Percentiles rank a stretch among this genome's conserved stretches.
Conservation (phyloP, 73 alveolate species). For the Durusdinium trenchii region DNA sequence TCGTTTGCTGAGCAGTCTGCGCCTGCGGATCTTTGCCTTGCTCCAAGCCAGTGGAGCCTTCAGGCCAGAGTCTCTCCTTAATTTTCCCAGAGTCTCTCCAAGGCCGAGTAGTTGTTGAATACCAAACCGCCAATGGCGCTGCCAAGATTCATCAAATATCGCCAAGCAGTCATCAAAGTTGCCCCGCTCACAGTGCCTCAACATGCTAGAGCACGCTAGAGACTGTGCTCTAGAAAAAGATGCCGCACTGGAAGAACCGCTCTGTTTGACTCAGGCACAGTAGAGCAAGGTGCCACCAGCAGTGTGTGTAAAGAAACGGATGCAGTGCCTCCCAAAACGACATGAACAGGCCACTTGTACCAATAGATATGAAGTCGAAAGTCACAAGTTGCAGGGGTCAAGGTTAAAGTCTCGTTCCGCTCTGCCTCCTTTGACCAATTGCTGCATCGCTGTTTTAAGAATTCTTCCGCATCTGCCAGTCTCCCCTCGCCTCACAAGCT, state of each 20-base stretch:
- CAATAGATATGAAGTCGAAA: too few relatives aligned
- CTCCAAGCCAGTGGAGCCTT: slow-evolving; percentile 68
- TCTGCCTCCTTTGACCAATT: slow-evolving; percentile 87
- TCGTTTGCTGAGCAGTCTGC: not conserved
- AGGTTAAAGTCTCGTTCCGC: too few relatives aligned
- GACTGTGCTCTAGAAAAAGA: not conserved
- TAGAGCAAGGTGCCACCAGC: slow-evolving; percentile 93
- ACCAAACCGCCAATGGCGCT: not conserved
- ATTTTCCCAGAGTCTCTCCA: not conserved
- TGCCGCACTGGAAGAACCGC: not conserved
- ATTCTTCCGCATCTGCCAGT: slow-evolving; percentile 62
- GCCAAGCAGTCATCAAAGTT: slow-evolving; percentile 56
- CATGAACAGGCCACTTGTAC: too few relatives aligned
- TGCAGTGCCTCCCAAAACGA: slow-evolving; percentile 53
- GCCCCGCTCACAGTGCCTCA: slow-evolving; percentile 62
- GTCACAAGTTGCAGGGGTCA: too few relatives aligned
- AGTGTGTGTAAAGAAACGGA: slow-evolving; percentile 88
- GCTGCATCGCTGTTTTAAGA: slow-evolving; percentile 62
- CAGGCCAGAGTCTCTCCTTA: slow-evolving; percentile 91
- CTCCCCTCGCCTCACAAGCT: slow-evolving; percentile 29
- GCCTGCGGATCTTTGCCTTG: slow-evolving; percentile 87
- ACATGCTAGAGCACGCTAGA: not conserved
- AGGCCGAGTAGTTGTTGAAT: not conserved
- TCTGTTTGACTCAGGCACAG: not conserved
- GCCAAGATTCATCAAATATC: slow-evolving; percentile 55